Evolutionary conservation across 2,329 filamentous ascomycete species (phyloP), one percentile per base, ranked within the genome.

Genomic region (Endothia cerciana): DNA sequence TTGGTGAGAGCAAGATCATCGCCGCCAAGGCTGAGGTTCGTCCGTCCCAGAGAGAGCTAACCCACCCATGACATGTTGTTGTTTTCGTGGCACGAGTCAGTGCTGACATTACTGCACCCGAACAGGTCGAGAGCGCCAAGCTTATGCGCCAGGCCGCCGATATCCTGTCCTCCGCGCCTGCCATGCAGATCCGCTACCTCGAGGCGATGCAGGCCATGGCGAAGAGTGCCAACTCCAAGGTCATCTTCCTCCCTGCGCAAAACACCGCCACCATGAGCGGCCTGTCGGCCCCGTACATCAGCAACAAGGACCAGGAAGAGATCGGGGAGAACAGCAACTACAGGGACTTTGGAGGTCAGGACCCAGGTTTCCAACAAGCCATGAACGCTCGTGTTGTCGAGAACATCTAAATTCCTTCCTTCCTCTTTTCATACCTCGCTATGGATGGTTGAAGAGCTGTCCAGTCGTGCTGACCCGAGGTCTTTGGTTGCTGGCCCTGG

Each of bases 181-280:
- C 95, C 72, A 99, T 99, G 95, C 94, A 97, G 81, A 97, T 97
- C 81, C 85, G 94, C 71, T 98, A 98, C 79, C 90, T 99, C 71
- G 95, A 99, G 81, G 94, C 95, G 4, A 98, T 98, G 94, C 95
- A 98, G 78, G 87, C 92, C 51, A 99, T 99, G 94, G 95, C 95
- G 73, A 98, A 97, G 86, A 87, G 88, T 0, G 92, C 93, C 58
- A 96, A 93, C 79, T 87, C 84, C 79, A 96, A 96, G 81, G 91
- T 95, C 73, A 94, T 94, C 72, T 94, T 95, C 84, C 76, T 95
- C 71, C 91, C 91, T 1, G 87, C 82, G 49, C 86, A 85, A 77
- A 86, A 91, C 79, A 88, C 85, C 19, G n/a, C 49, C 68, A 74
- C 71, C 65, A 70, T 72, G 11, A 49, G 74, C 1, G 76, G 78